Base-by-base conservation (phyloP, 176 grass and related monocot genomes). In the Saccharum officinarum region DNA sequence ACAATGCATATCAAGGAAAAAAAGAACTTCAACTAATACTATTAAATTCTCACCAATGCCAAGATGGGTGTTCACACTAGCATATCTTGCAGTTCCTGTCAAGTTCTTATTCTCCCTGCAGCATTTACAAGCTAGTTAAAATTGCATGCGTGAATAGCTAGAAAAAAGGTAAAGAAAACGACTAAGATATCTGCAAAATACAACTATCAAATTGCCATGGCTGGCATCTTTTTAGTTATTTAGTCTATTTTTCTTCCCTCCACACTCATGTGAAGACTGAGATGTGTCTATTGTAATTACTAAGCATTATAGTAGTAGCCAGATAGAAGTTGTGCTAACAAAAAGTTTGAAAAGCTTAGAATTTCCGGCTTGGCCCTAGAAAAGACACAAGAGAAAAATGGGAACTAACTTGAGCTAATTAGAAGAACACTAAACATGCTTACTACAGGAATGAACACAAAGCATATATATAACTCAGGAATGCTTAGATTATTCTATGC, bases 81-180 rank as follows among this genome's bases (percentile, higher is more conserved):
- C 93, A 89, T 95, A 98, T 93, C 96, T 92, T 81, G 91, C 91
- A 54, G 93, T 98, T 63, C 96, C 96, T 84, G 93, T 95, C 70
- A 98, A 94, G 63, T 95, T 98, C 60, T 95, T 98, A 66, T 98
- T 95, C 89, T 98, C 96, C 91, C 96, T 98, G 83, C 80, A 94
- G 25, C 39, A 88, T 79, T 87, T 34, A 81, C 60, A 31, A 83
- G 70, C 69, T 77, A 39, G 62, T 89, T 68, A 77, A 77, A 42
- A 78, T 64, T 78, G 17, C 39, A 75, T 17, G 3, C 3, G 8
- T n/a, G 67, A 64, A 55, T 49, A 57, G 4, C 57, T 64, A 14
- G 25, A 16, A 40, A 31, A 52, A 69, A n/a, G 47, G 11, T 11
- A 71, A 39, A 37, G 33, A 76, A 65, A 59, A 46, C 15, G 4